Percentiles rank a stretch among this genome's conserved stretches.
These are phyloP conservation scores for Cutaneotrichosporon sp. DNA, from an alignment of 1,284 basidiomycete species.

Conservation along the genomic window DNA sequence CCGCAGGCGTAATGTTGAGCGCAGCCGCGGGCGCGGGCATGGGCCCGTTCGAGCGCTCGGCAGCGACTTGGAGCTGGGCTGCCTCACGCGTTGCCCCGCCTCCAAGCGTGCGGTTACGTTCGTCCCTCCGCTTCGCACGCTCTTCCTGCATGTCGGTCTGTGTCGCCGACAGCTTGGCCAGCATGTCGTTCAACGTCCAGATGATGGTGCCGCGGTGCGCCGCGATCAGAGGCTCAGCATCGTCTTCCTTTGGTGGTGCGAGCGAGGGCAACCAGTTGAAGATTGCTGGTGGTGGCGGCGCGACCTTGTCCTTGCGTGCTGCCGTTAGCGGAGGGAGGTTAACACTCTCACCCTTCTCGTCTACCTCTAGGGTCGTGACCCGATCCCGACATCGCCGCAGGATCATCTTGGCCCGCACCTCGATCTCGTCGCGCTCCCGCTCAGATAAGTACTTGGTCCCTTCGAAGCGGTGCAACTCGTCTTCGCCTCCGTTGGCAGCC, in stretches of 20 bases:
- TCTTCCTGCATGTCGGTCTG: conserved; percentile 58
- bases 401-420: conserved; percentile 58
- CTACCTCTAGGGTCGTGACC: conserved; percentile 55
- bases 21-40: conserved; percentile 4
- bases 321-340: neutral
- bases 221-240: conserved; percentile 47
- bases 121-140: conserved; percentile 50
- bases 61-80: conserved; percentile 19
- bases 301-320: conserved; percentile 35
- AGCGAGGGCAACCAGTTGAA: conserved; percentile 49
- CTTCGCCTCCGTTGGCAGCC: conserved; percentile 4
- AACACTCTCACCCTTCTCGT: conserved; percentile 53
- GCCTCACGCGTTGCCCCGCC: conserved; percentile 40
- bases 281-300: conserved; percentile 29
- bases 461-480: conserved; percentile 43
- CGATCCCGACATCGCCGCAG: conserved; percentile 57
- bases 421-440: conserved; percentile 60
- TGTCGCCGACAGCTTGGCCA: conserved; percentile 53
- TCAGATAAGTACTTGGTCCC: conserved; percentile 56
- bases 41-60: conserved; percentile 6
- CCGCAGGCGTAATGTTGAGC: conserved; percentile 28
- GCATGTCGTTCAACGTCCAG: conserved; percentile 55
- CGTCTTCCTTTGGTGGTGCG: conserved; percentile 33
- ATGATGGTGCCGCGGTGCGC: conserved; percentile 57
- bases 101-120: conserved; percentile 45